Evolutionary conservation across 768 basidiomycete species (phyloP).

Genomic region (Termitomyces sp.): DNA sequence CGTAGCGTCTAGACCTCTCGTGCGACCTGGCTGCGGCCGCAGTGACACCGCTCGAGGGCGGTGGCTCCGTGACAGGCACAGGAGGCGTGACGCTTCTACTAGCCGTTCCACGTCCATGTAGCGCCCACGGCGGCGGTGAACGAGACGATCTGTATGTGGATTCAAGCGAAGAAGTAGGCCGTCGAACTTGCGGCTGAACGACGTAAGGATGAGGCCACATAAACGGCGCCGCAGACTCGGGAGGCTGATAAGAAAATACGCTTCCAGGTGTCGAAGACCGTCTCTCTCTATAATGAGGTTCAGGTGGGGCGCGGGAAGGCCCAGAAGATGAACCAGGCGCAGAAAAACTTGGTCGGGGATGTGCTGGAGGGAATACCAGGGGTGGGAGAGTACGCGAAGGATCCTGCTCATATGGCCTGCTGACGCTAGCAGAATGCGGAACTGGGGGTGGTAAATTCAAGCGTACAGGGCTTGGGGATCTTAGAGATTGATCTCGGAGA

Average conservation of each 20-base stretch:
- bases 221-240: constrained; percentile 22
- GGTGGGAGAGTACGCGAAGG: constrained; percentile 32
- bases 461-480: constrained; percentile 18
- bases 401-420: constrained; percentile 17
- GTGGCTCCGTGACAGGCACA: constrained; percentile 10
- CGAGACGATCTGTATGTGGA: constrained; percentile 32
- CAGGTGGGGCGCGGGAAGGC: constrained; percentile 3
- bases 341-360: constrained; percentile 6
- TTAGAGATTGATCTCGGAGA: neutral
- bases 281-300: constrained; percentile 13
- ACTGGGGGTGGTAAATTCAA: constrained; percentile 17
- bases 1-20: constrained; percentile 41
- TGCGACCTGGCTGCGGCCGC: constrained; percentile 17
- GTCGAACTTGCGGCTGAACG: constrained; percentile 62
- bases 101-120: constrained; percentile 23
- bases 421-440: constrained; percentile 19
- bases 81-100: constrained; percentile 23
- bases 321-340: constrained; percentile 2
- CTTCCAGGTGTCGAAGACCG: constrained; percentile 31
- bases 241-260: constrained; percentile 28
- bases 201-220: constrained; percentile 47
- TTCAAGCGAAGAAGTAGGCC: constrained; percentile 44
- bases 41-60: neutral
- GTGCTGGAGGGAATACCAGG: constrained; percentile 20
- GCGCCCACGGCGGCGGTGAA: constrained; percentile 32